Evolutionary conservation across 192 early-diverging fungal species (phyloP), one percentile per base, ranked within the genome.

Genomic region (Geosiphon pyriformis): DNA sequence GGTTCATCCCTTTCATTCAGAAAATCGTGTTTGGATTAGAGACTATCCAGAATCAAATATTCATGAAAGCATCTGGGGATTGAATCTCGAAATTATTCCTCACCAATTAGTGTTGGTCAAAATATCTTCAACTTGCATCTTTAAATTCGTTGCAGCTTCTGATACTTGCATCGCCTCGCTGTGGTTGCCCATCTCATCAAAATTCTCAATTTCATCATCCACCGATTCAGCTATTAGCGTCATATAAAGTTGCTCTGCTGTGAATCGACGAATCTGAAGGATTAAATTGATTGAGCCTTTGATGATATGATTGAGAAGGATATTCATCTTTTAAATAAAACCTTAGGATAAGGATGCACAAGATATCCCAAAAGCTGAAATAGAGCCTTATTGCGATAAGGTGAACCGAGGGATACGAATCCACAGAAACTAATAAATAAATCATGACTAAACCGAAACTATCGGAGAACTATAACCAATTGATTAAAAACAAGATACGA

Each of bases 271-370:
- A 48, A 92, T 84, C 85, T 89, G 8, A 35, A 47, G n/a, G n/a
- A n/a, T n/a, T n/a, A n/a, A n/a, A n/a, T n/a, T n/a, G n/a, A n/a
- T n/a, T n/a, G n/a, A n/a, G n/a, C n/a, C n/a, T n/a, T n/a, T n/a
- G n/a, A n/a, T n/a, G n/a, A n/a, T n/a, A n/a, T n/a, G n/a, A n/a
- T n/a, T n/a, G n/a, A n/a, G n/a, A n/a, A n/a, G n/a, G n/a, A n/a
- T n/a, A n/a, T n/a, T n/a, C n/a, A n/a, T n/a, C n/a, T n/a, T n/a
- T n/a, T n/a, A n/a, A n/a, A 31, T 64, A 4, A 70, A 65, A 87
- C 85, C 72, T 78, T 85, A 20, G 92, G 92, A 70, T 80, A 94
- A 33, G 89, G 81, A 76, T 94, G 92, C 4, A 78, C 76, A 4
- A 94, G 64, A 64, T 88, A 85, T 7, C 70, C 48, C 10, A 94